Base-by-base conservation (phyloP, 2,329 filamentous ascomycete species). In the Exophiala spinifera region DNA sequence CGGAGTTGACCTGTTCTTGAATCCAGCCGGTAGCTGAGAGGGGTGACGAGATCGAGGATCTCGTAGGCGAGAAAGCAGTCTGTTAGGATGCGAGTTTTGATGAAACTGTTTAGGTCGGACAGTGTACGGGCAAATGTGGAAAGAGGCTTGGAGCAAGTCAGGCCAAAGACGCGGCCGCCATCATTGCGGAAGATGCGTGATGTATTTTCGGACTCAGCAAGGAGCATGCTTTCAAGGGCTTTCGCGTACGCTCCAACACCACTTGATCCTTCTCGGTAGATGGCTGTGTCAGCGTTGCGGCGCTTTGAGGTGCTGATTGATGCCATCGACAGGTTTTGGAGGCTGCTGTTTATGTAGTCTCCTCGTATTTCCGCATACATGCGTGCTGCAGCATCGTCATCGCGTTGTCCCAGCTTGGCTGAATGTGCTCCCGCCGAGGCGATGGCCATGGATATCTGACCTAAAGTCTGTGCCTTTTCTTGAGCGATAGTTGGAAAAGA, bases 11-110 rank as follows among this genome's bases (percentile, higher is more conserved):
- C 90, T 0, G 91, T 95, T 57, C 87, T 85, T 3, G 82, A 81
- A 60, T 96, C 92, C 3, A 99, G 76, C 36, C 87, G 85, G 52
- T 85, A 86, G 2, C 90, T 91, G 45, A 96, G 79, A 11, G 81
- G 81, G 0, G 89, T 88, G 44, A 97, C 84, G 56, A 96, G 89
- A 65, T 96, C 92, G 28, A 95, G 89, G 28, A 97, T 89, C 68
- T 99, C 94, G 69, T 95, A 99, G 6, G 91, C 91, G 46, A 99
- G 80, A 69, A 89, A 97, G 71, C 92, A 97, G 70, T 99, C 94
- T 0, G 90, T 96, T 62, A 85, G 82, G 36, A 96, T 75, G 66
- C 96, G 91, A 37, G 81, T 76, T 67, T 91, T 91, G 71, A 97
- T 91, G 66, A 96, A 91, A 46, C 83, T 80, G 69, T 97, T 96